Evolutionary conservation across 1,284 basidiomycete species (phyloP).

Genomic region (Kalmanozyma brasiliensis): DNA sequence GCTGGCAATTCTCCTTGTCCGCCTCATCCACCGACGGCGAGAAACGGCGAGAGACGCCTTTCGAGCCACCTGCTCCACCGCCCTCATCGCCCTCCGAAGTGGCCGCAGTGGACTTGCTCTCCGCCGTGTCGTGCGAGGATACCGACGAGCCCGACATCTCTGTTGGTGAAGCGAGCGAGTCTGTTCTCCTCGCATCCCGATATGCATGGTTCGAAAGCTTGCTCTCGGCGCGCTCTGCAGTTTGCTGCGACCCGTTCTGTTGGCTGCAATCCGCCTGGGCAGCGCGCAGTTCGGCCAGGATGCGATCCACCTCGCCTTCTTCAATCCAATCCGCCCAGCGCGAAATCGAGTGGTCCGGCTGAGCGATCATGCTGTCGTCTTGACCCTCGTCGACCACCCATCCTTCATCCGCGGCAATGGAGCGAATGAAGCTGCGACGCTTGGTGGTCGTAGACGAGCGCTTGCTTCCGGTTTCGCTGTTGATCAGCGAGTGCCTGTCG

Average conservation of each 20-base stretch:
- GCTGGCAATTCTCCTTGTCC: slow-evolving; percentile 1
- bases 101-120: not conserved
- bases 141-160: too few species aligned
- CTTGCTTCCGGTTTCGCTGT: slow-evolving; percentile 8
- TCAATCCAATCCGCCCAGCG: slow-evolving; percentile 13
- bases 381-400: slow-evolving; percentile 15
- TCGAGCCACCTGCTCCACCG: too few species aligned
- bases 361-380: slow-evolving; percentile 11
- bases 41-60: slow-evolving; percentile 16
- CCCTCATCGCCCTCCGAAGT: not conserved
- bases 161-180: too few species aligned
- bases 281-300: slow-evolving; percentile 13
- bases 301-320: slow-evolving; percentile 24
- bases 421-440: slow-evolving; percentile 13
- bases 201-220: too few species aligned
- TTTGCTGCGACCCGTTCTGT: too few species aligned
- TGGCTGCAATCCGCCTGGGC: slow-evolving; percentile 10
- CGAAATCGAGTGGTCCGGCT: slow-evolving; percentile 1
- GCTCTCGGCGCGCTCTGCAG: too few species aligned
- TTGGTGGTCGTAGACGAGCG: slow-evolving; percentile 20
- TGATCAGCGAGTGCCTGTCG: not conserved
- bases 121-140: too few species aligned
- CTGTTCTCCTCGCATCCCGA: too few species aligned
- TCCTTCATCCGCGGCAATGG: slow-evolving; percentile 11
- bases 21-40: not conserved